A percentile compares a stretch with the other conserved stretches of the same genome.
phyloP scores from a whole-genome alignment of 129 eudicot species.

The Centella asiatica region DNA sequence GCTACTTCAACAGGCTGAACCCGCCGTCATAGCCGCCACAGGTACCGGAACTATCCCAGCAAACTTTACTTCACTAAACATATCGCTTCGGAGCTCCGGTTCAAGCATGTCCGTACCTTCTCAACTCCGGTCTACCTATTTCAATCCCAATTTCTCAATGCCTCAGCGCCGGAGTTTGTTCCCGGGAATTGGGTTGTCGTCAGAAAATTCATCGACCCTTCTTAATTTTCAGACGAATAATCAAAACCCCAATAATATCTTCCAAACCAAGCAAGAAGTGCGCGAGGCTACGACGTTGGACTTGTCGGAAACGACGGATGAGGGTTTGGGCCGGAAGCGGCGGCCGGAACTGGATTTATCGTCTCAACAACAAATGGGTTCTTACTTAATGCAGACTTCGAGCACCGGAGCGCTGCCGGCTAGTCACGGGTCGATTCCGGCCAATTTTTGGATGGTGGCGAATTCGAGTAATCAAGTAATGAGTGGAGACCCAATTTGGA shows the following conservation, averaged over 20 bases:
- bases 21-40: conserved; percentile 87
- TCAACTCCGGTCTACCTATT: conserved; percentile 54
- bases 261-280: conserved; percentile 60
- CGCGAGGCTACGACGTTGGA: conserved; percentile 34
- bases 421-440: conserved; percentile 55
- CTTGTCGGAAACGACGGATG: conserved; percentile 40
- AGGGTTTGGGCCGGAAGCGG: conserved; percentile 36
- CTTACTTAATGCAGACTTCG: conserved; percentile 55
- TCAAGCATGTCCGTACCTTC: conserved; percentile 86
- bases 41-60: conserved; percentile 95
- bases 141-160: conserved; percentile 50
- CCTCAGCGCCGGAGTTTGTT: conserved; percentile 46
- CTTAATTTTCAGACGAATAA: conserved; percentile 43
- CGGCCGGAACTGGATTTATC: conserved; percentile 39
- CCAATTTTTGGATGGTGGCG: conserved; percentile 95
- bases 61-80: conserved; percentile 81
- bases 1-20: conserved; percentile 91
- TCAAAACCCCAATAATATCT: conserved; percentile 28
- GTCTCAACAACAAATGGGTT: conserved; percentile 51
- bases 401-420: conserved; percentile 42
- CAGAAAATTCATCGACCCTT: conserved; percentile 37
- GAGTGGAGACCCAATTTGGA: conserved; percentile 92
- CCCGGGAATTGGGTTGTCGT: conserved; percentile 38
- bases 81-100: conserved; percentile 89
- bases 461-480: conserved; percentile 52